Percentiles rank a stretch among this genome's conserved stretches.
Conservation (phyloP, 2,329 filamentous ascomycete genomes). For the Pseudogymnoascus sp. region DNA sequence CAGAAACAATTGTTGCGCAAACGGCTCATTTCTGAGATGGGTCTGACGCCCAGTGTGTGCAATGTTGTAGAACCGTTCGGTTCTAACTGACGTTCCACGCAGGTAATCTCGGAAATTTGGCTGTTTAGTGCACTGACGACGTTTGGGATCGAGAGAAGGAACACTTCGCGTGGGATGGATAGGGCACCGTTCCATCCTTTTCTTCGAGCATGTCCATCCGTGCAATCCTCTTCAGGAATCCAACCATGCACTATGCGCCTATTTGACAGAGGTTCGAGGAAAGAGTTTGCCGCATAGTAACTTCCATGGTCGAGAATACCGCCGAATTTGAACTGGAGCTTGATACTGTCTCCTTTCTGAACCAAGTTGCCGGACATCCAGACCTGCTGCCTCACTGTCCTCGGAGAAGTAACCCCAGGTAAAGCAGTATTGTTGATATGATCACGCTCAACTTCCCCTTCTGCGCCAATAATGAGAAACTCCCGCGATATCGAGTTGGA, state of each 20-base stretch:
- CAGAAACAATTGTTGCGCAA: conserved; percentile 6
- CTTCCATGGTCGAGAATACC: conserved; percentile 17
- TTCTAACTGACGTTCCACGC: background rate
- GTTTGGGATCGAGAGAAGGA: background rate
- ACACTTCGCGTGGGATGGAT: conserved; percentile 7
- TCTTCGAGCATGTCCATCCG: background rate
- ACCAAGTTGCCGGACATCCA: conserved; percentile 14
- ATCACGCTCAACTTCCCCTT: conserved; percentile 3
- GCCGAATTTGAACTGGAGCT: conserved; percentile 9
- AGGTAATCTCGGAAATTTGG: background rate
- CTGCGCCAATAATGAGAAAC: background rate
- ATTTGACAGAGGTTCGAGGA: conserved; percentile 7
- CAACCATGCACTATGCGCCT: conserved; percentile 13
- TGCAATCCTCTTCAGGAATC: conserved; percentile 14
- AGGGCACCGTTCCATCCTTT: conserved; percentile 13
- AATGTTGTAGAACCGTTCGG: background rate
- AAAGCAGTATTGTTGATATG: background rate
- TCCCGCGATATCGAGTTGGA: background rate
- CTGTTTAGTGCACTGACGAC: background rate
- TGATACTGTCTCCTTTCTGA: background rate
- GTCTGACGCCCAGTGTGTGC: conserved; percentile 16
- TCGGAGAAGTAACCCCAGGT: background rate
- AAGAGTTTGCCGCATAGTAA: conserved; percentile 15
- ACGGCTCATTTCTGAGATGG: conserved; percentile 14
- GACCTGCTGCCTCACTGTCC: background rate